These are phyloP conservation scores for Petrea volubilis DNA, from an alignment of 257 asterid genomes.

Conservation along the genomic window DNA sequence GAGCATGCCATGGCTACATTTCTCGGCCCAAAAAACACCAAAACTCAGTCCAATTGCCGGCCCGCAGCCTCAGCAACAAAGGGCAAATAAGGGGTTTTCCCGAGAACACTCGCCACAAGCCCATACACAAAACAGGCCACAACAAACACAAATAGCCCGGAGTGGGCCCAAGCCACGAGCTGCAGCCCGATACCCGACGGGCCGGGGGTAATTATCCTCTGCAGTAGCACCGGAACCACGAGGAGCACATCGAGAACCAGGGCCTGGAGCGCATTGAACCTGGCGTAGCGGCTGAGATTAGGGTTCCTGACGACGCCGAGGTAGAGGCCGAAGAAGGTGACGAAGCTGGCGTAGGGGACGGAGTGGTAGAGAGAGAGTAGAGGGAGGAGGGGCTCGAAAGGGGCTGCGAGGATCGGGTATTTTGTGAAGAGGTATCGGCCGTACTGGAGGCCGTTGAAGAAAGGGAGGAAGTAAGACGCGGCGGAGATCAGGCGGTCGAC, in stretches of 20 bases:
- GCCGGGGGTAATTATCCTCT: constrained; percentile 75
- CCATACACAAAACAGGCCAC: constrained; percentile 78
- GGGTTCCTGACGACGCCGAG: constrained; percentile 76
- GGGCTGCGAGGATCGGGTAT: constrained; percentile 66
- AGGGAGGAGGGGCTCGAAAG: constrained; percentile 79
- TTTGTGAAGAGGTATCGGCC: constrained; percentile 81
- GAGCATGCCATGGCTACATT: neutral
- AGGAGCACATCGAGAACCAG: constrained; percentile 81
- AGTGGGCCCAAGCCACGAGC: constrained; percentile 62
- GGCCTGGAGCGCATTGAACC: constrained; percentile 91
- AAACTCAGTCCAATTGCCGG: constrained; percentile 53
- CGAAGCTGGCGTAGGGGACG: constrained; percentile 80
- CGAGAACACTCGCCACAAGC: constrained; percentile 60
- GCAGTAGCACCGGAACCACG: constrained; percentile 75
- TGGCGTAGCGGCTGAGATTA: constrained; percentile 59
- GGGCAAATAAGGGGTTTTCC: constrained; percentile 88
- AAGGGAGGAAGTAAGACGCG: constrained; percentile 84
- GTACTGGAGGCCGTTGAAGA: constrained; percentile 88
- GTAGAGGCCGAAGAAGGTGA: constrained; percentile 82
- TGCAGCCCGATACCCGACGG: constrained; percentile 61
- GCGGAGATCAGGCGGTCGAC: constrained; percentile 89
- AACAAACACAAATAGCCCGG: constrained; percentile 63
- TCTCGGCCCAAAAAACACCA: neutral
- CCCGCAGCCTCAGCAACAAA: constrained; percentile 85
- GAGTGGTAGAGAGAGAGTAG: constrained; percentile 80